Conservation (phyloP, 2,329 filamentous ascomycete genomes). For the Penicillium sp. region DNA sequence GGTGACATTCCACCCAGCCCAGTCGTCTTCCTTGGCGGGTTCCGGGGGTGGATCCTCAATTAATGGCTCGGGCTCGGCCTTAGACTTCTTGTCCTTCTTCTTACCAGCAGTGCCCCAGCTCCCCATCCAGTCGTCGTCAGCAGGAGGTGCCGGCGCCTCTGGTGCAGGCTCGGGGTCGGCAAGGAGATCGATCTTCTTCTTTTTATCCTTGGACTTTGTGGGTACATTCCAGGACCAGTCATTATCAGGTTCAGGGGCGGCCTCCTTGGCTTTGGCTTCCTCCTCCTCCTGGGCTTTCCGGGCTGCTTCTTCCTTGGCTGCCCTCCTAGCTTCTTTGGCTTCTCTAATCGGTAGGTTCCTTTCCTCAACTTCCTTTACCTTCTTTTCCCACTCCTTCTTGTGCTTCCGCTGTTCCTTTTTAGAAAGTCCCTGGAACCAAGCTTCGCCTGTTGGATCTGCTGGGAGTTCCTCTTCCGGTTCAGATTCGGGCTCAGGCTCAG, state of each 20-base stretch:
- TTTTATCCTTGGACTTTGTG: conserved; percentile 39
- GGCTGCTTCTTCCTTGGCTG: conserved; percentile 22
- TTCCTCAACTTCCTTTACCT: conserved; percentile 22
- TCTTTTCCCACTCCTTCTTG: conserved; percentile 35
- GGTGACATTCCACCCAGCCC: conserved; percentile 28
- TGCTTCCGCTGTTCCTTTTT: conserved; percentile 37
- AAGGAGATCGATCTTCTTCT: conserved; percentile 33
- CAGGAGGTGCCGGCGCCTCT: conserved; percentile 29
- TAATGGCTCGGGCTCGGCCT: conserved; percentile 24
- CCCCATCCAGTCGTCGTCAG: conserved; percentile 42
- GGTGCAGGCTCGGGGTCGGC: conserved; percentile 34
- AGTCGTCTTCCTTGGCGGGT: conserved; percentile 30
- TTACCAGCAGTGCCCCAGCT: conserved; percentile 36
- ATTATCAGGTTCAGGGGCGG: conserved; percentile 25
- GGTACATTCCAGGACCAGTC: conserved; percentile 33
- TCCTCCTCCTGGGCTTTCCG: conserved; percentile 19
- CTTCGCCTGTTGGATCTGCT: conserved; percentile 31
- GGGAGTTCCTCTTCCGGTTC: conserved; percentile 29
- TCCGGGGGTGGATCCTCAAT: conserved; percentile 24
- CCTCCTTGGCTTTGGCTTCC: conserved; percentile 29
- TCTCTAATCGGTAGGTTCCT: conserved; percentile 1
- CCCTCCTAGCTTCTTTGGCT: conserved; percentile 13
- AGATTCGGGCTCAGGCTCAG: conserved; percentile 19
- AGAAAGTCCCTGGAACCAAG: conserved; percentile 35
- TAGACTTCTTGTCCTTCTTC: conserved; percentile 49